A percentile compares a stretch with the other conserved stretches of the same genome.
phyloP scores from a whole-genome alignment of 2,329 filamentous ascomycete species.

The Cyclaneusma minus region DNA sequence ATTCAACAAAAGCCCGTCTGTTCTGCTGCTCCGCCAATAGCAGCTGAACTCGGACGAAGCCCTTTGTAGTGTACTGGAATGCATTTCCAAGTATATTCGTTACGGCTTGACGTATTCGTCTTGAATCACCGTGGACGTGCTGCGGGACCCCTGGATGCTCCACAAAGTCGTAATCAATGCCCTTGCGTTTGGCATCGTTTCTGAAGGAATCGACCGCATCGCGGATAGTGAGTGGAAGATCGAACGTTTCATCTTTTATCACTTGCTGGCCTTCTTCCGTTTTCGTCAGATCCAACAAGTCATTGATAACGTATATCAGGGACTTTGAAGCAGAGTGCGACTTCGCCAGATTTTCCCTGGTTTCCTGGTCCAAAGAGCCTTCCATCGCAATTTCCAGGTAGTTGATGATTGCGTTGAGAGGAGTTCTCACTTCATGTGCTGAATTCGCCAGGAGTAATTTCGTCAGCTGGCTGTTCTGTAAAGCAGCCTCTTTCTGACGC shows the following conservation, averaged over 20 bases:
- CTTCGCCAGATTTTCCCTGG: constrained; percentile 65
- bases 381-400: constrained; percentile 86
- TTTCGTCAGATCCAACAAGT: constrained; percentile 76
- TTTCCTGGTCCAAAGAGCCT: constrained; percentile 64
- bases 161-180: constrained; percentile 52
- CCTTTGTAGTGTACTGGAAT: constrained; percentile 57
- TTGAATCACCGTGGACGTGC: constrained; percentile 62
- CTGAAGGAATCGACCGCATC: constrained; percentile 65
- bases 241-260: constrained; percentile 67
- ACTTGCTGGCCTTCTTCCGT: constrained; percentile 68
- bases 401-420: constrained; percentile 86
- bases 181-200: constrained; percentile 61
- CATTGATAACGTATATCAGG: constrained; percentile 86
- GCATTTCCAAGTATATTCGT: constrained; percentile 77
- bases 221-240: constrained; percentile 53
- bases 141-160: constrained; percentile 54
- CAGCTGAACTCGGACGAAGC: constrained; percentile 55
- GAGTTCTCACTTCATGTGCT: constrained; percentile 81
- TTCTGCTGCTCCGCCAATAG: constrained; percentile 41
- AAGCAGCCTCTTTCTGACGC: constrained; percentile 70
- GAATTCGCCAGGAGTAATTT: constrained; percentile 70
- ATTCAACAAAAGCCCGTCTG: constrained; percentile 49
- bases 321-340: constrained; percentile 89
- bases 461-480: constrained; percentile 72
- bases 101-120: constrained; percentile 67